Base-by-base conservation (phyloP, 1,139 yeast species). In the Tardiomyces blankii region DNA sequence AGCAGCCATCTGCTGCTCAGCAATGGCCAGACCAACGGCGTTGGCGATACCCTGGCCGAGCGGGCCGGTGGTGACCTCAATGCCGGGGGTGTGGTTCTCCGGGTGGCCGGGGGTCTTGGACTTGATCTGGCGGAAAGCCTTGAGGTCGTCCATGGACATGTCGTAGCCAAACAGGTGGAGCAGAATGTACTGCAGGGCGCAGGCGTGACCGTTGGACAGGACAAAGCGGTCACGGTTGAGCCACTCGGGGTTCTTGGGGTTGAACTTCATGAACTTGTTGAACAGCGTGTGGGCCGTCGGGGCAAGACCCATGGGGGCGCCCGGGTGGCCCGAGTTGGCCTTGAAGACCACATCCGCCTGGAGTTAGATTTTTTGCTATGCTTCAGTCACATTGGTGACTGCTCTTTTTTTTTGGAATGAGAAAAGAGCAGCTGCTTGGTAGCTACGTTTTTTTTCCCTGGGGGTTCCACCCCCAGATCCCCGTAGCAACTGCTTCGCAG, bases 101-200 rank as follows among this genome's bases (percentile, higher is more conserved):
- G 98, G 98, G 73, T 91, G 98, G 59, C 98, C 98, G 46, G 98
- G 98, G 54, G 95, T 84, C 72, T 81, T 82, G 55, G 97, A 89
- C 64, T 76, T 74, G 60, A 89, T 70, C 70, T 87, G 95, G 77
- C 99, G 86, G 74, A 91, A 91, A 54, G 75, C 69, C 74, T 88
- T 84, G 69, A 91, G 75, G 69, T 93, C 98, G 44, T 88, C 95
- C 53, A 91, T 69, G 47, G 86, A 64, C 65, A 81, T 73, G 61
- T 78, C 85, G 73, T 78, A 91, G 49, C 97, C 97, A 62, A 78
- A 80, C 60, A 93, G 74, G 68, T 84, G 93, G 63, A 91, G 74
- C 70, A 91, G 68, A 42, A 93, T 73, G 76, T 91, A 93, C 64
- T 87, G 75, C 54, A 91, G 74, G 51, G 95, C 95, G 68, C 94